phyloP scores from a whole-genome alignment of 768 basidiomycete species.

The Clavulina sp. region DNA sequence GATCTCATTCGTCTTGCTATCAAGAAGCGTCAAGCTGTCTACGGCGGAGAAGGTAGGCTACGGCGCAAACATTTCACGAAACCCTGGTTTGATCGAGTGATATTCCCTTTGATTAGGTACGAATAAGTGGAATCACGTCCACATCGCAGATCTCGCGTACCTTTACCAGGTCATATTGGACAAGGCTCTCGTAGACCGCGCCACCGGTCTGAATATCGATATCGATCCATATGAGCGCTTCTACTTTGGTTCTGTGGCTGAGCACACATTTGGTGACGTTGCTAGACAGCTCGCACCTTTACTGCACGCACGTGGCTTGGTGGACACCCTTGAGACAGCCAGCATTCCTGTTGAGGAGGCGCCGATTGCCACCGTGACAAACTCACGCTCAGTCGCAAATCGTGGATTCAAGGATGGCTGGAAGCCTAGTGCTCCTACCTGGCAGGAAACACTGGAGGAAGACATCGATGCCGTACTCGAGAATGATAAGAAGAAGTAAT shows the following conservation, averaged over 20 bases:
- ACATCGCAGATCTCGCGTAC: constrained; percentile 15
- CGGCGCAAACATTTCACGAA: not conserved
- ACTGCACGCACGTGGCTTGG: constrained; percentile 7
- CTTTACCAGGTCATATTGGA: constrained; percentile 15
- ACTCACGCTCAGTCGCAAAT: constrained; percentile 13
- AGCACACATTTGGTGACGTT: constrained; percentile 6
- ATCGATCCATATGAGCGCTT: constrained; percentile 14
- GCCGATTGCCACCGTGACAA: constrained; percentile 8
- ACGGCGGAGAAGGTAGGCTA: constrained; percentile 12
- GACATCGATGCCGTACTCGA: not conserved
- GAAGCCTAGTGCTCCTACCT: constrained; percentile 7
- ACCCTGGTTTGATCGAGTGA: not conserved
- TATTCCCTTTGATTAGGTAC: constrained; percentile 6
- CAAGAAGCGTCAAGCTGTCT: constrained; percentile 12
- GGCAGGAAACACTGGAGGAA: not conserved
- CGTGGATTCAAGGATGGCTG: constrained; percentile 10
- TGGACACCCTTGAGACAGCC: constrained; percentile 2
- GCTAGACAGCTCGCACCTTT: constrained; percentile 6
- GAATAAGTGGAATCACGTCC: constrained; percentile 16
- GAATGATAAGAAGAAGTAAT: not conserved
- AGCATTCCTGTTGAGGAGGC: constrained; percentile 6
- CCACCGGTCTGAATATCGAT: constrained; percentile 8
- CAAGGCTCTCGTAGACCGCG: constrained; percentile 9
- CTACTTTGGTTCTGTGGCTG: constrained; percentile 15
- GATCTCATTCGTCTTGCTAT: constrained; percentile 10